Percentiles rank a stretch among this genome's conserved stretches.
Conservation (phyloP, 345 rosid genomes). For the Eutrema heterophyllum region DNA sequence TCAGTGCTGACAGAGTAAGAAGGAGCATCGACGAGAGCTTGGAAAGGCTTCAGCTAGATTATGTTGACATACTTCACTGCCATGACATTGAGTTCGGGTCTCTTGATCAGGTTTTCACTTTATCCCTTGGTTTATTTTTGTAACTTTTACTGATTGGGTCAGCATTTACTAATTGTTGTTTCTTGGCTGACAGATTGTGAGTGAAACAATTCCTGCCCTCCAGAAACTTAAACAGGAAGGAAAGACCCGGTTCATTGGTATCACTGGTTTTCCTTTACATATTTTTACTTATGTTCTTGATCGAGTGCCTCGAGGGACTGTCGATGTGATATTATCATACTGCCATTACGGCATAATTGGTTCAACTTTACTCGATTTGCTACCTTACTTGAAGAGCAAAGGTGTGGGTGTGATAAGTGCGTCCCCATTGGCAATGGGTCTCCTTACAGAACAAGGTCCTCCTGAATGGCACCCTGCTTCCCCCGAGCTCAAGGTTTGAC, state of each 20-base stretch:
- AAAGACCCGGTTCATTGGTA: constrained; percentile 82
- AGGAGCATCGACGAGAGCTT: constrained; percentile 84
- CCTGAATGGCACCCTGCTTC: constrained; percentile 99
- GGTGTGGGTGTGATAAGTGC: constrained; percentile 84
- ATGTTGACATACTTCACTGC: constrained; percentile 88
- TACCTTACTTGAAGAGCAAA: constrained; percentile 84
- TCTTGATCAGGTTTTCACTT: constrained; percentile 65
- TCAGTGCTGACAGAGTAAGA: constrained; percentile 86
- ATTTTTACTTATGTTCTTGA: constrained; percentile 76
- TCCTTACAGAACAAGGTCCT: constrained; percentile 78
- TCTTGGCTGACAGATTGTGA: constrained; percentile 50
- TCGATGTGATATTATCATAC: constrained; percentile 81
- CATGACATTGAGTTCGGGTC: constrained; percentile 87
- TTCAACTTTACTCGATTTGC: constrained; percentile 57
- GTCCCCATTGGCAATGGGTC: constrained; percentile 90
- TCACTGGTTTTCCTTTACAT: constrained; percentile 78
- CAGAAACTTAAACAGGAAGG: constrained; percentile 74
- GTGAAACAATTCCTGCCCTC: constrained; percentile 92
- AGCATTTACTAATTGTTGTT: background rate
- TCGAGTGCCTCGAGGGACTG: constrained; percentile 63
- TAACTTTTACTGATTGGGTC: background rate
- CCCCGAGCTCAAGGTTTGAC: constrained; percentile 64
- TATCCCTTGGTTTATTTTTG: no score
- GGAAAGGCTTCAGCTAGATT: constrained; percentile 81
- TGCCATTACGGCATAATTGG: constrained; percentile 82